Conservation (phyloP, 805 yeast species). For the Schizosaccharomyces cryophilus region DNA sequence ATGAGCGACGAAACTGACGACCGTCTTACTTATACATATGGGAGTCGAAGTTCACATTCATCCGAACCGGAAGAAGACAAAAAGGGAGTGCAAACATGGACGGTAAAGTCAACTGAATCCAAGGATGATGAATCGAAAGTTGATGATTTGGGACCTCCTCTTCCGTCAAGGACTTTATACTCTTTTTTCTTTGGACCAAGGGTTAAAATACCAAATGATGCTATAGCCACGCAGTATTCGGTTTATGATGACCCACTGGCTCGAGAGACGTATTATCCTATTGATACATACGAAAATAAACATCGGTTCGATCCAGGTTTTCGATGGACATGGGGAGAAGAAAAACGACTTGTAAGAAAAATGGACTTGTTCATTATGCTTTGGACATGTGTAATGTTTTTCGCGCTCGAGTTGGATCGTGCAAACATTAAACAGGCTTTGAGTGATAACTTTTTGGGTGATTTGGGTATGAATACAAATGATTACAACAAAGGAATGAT, state of each 20-base stretch:
- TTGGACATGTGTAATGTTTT: slow-evolving; percentile 31
- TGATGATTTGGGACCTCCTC: too few relatives aligned
- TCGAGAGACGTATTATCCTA: slow-evolving; percentile 5
- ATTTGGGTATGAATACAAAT: slow-evolving; percentile 27
- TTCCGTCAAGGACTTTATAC: too few relatives aligned
- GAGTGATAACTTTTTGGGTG: slow-evolving; percentile 28
- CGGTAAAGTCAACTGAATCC: too few relatives aligned
- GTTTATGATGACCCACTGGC: slow-evolving; percentile 8
- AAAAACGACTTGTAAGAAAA: slow-evolving; percentile 22
- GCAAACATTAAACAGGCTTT: slow-evolving; percentile 30
- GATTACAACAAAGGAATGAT: slow-evolving; percentile 34
- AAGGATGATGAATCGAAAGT: too few relatives aligned
- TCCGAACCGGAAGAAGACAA: too few relatives aligned
- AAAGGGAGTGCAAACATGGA: too few relatives aligned
- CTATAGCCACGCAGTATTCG: slow-evolving; percentile 6
- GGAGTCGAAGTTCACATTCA: too few relatives aligned
- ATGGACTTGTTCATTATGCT: slow-evolving; percentile 28
- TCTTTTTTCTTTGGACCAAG: too few relatives aligned
- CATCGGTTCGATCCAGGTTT: slow-evolving; percentile 32
- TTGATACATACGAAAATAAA: slow-evolving; percentile 7
- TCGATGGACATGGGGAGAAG: slow-evolving; percentile 31
- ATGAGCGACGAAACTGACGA: too few relatives aligned
- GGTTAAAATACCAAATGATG: not conserved
- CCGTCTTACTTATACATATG: too few relatives aligned
- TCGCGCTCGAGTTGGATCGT: slow-evolving; percentile 32